Conservation (phyloP, 768 basidiomycete genomes). For the Podaxis sp. region DNA sequence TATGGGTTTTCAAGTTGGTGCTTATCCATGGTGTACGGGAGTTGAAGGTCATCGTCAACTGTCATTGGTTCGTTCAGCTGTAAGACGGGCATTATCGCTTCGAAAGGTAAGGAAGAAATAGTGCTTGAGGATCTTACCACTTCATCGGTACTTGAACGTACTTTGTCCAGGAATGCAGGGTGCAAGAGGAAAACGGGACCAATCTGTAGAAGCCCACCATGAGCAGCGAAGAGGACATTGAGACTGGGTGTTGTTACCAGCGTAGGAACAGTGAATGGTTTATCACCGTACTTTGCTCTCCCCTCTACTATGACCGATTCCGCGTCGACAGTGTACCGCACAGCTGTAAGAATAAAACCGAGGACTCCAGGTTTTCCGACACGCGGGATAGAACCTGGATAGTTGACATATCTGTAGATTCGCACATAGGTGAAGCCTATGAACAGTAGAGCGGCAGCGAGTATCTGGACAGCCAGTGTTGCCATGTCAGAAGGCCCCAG, state of each 20-base stretch:
- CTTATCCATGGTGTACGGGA: conserved; percentile 36
- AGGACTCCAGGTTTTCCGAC: conserved; percentile 31
- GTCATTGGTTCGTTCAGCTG: conserved; percentile 36
- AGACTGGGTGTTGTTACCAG: conserved; percentile 19
- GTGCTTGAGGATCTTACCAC: conserved; percentile 23
- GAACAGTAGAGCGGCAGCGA: conserved; percentile 18
- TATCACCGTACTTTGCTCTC: conserved; percentile 15
- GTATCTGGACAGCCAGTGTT: neutral
- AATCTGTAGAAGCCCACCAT: conserved; percentile 18
- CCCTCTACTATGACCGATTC: conserved; percentile 29
- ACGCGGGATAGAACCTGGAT: conserved; percentile 30
- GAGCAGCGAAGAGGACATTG: neutral
- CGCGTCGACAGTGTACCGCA: conserved; percentile 30
- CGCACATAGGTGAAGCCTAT: conserved; percentile 24
- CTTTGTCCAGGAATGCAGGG: conserved; percentile 28
- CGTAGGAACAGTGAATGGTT: conserved; percentile 28
- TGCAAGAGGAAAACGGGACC: conserved; percentile 33
- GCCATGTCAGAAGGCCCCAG: neutral
- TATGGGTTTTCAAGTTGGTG: conserved; percentile 33
- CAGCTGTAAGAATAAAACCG: conserved; percentile 34
- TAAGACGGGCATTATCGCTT: neutral
- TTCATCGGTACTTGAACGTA: conserved; percentile 32
- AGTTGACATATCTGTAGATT: conserved; percentile 25
- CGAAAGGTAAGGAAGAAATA: neutral
- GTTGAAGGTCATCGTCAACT: conserved; percentile 33